A percentile compares a stretch with the other conserved stretches of the same genome.
Evolutionary conservation across 2,329 filamentous ascomycete species (phyloP).

Genomic region (Apiospora sp.): DNA sequence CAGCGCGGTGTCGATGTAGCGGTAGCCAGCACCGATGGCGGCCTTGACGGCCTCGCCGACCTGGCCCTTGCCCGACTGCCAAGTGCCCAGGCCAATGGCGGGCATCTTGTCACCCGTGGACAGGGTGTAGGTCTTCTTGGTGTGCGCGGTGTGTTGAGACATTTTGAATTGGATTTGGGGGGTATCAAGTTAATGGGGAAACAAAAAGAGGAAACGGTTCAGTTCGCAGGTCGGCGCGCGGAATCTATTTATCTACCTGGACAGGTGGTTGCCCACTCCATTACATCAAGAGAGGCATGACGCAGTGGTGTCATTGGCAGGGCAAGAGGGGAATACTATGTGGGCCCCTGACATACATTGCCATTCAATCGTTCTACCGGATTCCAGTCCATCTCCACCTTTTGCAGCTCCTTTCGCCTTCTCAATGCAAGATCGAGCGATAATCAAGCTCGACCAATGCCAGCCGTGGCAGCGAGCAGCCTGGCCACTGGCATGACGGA

Average conservation of each 20-base stretch:
- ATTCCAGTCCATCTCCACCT: neutral
- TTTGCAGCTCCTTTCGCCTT: neutral
- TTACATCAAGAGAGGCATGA: constrained; percentile 15
- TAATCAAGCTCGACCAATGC: neutral
- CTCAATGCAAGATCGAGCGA: constrained; percentile 6
- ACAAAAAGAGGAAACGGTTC: neutral
- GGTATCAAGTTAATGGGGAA: neutral
- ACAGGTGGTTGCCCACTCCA: neutral
- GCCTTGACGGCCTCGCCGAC: constrained; percentile 75
- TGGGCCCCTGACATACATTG: neutral
- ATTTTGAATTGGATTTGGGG: constrained; percentile 18
- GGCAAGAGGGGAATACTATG: neutral
- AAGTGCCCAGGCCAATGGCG: constrained; percentile 79
- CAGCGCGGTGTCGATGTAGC: constrained; percentile 79
- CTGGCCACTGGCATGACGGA: neutral
- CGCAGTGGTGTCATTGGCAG: constrained; percentile 10
- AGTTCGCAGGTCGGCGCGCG: neutral
- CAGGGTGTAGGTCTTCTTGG: constrained; percentile 68
- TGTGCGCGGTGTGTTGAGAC: constrained; percentile 25
- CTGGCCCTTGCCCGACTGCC: constrained; percentile 76
- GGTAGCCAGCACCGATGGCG: constrained; percentile 73
- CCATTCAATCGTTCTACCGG: neutral
- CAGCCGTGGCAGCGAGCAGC: neutral
- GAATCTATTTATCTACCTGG: neutral
- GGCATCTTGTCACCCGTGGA: constrained; percentile 83